phyloP scores from a whole-genome alignment of 441 rosid genomes.

The Jatropha podagrica region DNA sequence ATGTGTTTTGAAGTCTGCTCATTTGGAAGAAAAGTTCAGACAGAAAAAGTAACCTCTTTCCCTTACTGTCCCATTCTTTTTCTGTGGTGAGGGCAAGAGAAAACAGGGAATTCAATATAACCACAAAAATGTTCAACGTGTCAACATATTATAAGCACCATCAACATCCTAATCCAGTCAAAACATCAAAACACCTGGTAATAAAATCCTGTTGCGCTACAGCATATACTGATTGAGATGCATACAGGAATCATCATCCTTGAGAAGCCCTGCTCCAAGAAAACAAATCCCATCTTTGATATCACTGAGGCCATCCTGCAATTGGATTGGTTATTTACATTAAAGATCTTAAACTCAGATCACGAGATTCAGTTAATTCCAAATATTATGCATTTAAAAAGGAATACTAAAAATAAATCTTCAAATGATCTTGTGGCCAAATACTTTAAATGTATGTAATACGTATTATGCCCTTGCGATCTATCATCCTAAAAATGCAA shows the following conservation, averaged over 20 bases:
- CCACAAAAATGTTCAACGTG: constrained; percentile 2
- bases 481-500: not conserved
- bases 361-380: not conserved
- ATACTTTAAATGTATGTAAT: too few species aligned
- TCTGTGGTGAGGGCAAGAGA: not conserved
- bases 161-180: not conserved
- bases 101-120: not conserved
- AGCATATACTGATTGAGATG: constrained; percentile 79
- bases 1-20: not conserved
- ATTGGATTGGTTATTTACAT: constrained; percentile 1
- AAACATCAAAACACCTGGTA: constrained; percentile 63
- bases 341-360: not conserved
- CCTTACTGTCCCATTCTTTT: not conserved
- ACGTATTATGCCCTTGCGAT: not conserved
- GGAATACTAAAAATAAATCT: not conserved
- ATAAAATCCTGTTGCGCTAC: constrained; percentile 88
- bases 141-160: not conserved
- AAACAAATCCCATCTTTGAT: constrained; percentile 95
- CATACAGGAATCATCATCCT: constrained; percentile 69
- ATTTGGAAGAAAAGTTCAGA: not conserved
- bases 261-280: constrained; percentile 87
- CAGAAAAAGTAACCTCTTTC: not conserved
- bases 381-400: not conserved
- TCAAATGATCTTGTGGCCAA: not conserved
- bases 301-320: constrained; percentile 97